Evolutionary conservation across 257 asterid species (phyloP).

Genomic region (Solanum etuberosum): DNA sequence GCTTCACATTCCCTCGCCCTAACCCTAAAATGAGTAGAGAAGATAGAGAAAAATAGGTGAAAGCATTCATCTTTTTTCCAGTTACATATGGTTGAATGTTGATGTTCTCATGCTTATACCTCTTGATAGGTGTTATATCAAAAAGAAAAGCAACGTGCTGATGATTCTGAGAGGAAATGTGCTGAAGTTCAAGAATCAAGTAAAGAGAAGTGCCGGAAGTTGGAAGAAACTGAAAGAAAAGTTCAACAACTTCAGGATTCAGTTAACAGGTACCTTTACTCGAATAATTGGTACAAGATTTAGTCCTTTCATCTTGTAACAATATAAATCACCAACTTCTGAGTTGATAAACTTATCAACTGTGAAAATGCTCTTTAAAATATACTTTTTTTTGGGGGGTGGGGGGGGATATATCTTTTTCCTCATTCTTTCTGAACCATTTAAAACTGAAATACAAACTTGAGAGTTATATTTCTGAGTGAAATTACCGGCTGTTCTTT

Average conservation of each 20-base stretch:
- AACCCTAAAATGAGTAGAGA: neutral
- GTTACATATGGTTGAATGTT: neutral
- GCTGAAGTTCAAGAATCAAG: conserved; percentile 53
- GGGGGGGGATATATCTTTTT: neutral
- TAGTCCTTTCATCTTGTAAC: neutral
- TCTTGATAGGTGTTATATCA: conserved; percentile 43
- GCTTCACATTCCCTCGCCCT: neutral
- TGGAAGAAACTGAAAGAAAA: conserved; percentile 81
- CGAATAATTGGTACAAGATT: neutral
- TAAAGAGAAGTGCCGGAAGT: conserved; percentile 65
- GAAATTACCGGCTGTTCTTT: neutral
- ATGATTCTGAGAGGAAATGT: conserved; percentile 56
- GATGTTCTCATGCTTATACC: neutral
- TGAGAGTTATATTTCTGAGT: neutral
- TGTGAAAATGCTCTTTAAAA: neutral
- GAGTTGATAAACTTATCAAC: neutral
- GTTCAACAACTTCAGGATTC: conserved; percentile 86
- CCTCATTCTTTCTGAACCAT: neutral
- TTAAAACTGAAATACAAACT: neutral
- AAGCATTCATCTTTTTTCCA: neutral
- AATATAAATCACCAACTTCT: neutral
- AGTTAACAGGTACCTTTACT: conserved; percentile 54
- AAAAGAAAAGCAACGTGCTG: conserved; percentile 73
- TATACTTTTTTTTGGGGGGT: neutral
- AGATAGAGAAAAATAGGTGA: neutral